Base-by-base conservation (phyloP, 352 stramenopile genomes). In the Phytophthora pseudosyringae region DNA sequence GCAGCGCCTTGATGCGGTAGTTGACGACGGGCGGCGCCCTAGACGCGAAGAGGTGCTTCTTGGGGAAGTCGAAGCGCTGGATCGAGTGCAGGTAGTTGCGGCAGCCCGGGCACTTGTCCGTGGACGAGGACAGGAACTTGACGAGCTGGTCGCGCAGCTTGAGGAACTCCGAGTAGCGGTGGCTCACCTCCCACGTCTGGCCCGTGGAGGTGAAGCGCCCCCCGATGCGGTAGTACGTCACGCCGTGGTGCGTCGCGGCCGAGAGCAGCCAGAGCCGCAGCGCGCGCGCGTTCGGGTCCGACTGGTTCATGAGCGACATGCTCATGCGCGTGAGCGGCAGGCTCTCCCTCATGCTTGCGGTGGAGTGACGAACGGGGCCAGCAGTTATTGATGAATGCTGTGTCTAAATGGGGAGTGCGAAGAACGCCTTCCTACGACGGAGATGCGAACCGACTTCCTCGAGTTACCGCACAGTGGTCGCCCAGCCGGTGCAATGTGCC, bases 161-260 rank as follows among this genome's bases (percentile, higher is more conserved):
- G 21, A 93, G 71, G 64, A 95, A 95, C 67, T 94, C 86, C 48
- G 88, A 95, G 78, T 95, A 95, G 7, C 86, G 81, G 21, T 85
- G 83, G 54, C 88, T 78, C n/a, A 94, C 80, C 50, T 94, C 81
- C 86, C 86, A 94, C 49, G 81, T 89, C 67, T 91, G 83, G 2
- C 77, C 76, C 21, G 64, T 91, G 3, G 77, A 69, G 10, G 71
- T 73, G 64, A 94, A 91, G 11, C 86, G 81, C 0, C 86, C 86
- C 0, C 78, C 86, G 47, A 94, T 67, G 16, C 81, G 80, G 69
- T 93, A 94, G 50, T 76, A 83, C 56, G 85, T 90, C 32, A 79
- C 69, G 33, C 75, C 82, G 44, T 85, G 78, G 26, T 80, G 57
- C 9, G 79, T 78, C 18, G 68, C 52, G 26, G 86, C 70, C 16